A percentile compares a stretch with the other conserved stretches of the same genome.
phyloP scores from a whole-genome alignment of 768 basidiomycete genomes.

The Tricholoma saponaceum region DNA sequence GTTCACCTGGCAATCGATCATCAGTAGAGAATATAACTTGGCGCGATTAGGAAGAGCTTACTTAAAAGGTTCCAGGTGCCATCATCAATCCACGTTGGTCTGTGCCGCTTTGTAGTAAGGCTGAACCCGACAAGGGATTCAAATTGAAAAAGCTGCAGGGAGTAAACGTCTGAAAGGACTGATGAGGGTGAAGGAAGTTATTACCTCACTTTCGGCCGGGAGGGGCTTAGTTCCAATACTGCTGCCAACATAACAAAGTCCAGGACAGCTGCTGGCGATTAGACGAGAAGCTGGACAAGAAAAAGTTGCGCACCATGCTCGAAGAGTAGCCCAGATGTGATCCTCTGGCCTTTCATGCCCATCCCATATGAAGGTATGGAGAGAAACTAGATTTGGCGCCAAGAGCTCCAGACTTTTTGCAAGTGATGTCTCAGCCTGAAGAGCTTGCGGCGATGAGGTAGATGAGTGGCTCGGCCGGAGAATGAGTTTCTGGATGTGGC shows the following conservation, averaged over 20 bases:
- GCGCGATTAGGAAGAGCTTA: background rate
- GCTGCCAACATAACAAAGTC: slow-evolving; percentile 17
- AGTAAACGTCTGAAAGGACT: background rate
- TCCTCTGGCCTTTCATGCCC: slow-evolving; percentile 18
- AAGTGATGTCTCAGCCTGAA: slow-evolving; percentile 11
- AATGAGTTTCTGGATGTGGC: slow-evolving; percentile 13
- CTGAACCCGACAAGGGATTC: slow-evolving; percentile 16
- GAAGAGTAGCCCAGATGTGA: slow-evolving; percentile 16
- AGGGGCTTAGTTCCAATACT: slow-evolving; percentile 15
- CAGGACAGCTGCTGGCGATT: slow-evolving; percentile 15
- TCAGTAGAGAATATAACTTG: background rate
- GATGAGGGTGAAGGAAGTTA: background rate
- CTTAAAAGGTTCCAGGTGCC: background rate
- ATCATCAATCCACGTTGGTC: slow-evolving; percentile 2
- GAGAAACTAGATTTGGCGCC: slow-evolving; percentile 9
- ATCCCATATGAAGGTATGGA: slow-evolving; percentile 23
- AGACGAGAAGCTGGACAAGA: background rate
- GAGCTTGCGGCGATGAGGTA: slow-evolving; percentile 8
- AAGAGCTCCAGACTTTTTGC: slow-evolving; percentile 10
- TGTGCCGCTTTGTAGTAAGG: slow-evolving; percentile 13
- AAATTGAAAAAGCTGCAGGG: slow-evolving; percentile 19
- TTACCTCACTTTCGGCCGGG: slow-evolving; percentile 18
- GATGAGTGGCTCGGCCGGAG: slow-evolving; percentile 16
- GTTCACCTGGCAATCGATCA: background rate
- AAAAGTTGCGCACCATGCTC: slow-evolving; percentile 10